Conservation (phyloP, 768 basidiomycete genomes). For the Pleurotus pulmonarius region DNA sequence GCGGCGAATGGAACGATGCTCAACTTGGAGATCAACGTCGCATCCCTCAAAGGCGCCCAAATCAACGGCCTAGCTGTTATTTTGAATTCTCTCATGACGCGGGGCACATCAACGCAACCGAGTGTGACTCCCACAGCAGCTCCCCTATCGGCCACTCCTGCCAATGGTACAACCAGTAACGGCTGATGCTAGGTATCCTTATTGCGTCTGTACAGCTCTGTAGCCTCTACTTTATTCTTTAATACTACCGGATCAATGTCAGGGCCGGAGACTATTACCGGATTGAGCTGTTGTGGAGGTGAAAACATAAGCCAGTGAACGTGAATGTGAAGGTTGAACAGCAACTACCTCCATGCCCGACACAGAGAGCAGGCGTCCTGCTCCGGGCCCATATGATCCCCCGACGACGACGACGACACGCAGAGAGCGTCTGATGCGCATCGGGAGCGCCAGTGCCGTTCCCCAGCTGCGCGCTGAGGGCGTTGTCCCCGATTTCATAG, state of each 20-base stretch:
- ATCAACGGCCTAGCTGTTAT: constrained; percentile 73
- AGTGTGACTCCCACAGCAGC: background rate
- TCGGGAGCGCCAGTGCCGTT: constrained; percentile 36
- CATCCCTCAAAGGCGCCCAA: constrained; percentile 67
- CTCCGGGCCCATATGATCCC: constrained; percentile 34
- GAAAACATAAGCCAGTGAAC: too few species aligned
- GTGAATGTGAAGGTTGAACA: background rate
- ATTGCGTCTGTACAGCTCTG: too few species aligned
- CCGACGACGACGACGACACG: constrained; percentile 61
- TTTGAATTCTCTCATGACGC: constrained; percentile 66
- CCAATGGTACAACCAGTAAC: background rate
- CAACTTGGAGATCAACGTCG: constrained; percentile 77
- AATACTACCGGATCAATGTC: too few species aligned
- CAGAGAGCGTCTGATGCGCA: constrained; percentile 54
- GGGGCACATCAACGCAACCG: constrained; percentile 13
- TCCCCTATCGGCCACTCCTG: background rate
- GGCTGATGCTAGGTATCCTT: background rate
- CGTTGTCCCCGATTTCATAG: constrained; percentile 3
- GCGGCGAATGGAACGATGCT: constrained; percentile 69
- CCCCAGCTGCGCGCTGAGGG: constrained; percentile 7
- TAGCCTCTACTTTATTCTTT: too few species aligned
- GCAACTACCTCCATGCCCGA: background rate
- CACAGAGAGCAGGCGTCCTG: background rate
- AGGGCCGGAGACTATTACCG: too few species aligned
- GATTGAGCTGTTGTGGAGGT: too few species aligned